phyloP scores from a whole-genome alignment of 306 rosid species.

The Benincasa hispida region DNA sequence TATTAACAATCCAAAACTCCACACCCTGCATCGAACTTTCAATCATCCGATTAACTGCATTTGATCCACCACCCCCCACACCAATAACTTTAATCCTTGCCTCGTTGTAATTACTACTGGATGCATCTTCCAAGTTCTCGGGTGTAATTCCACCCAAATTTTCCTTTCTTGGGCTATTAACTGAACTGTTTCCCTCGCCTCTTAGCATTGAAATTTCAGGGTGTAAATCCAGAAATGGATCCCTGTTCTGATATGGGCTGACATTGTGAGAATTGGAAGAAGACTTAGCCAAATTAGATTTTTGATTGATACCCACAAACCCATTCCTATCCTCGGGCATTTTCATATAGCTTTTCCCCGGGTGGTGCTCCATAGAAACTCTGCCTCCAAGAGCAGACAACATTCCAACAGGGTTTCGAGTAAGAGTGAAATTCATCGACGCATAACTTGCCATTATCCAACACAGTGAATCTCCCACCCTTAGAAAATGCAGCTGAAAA shows the following conservation, averaged over 20 bases:
- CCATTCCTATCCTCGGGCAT: slow-evolving; percentile 28
- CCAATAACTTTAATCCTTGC: slow-evolving; percentile 94
- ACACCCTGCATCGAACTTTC: slow-evolving; percentile 91
- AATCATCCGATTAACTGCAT: slow-evolving; percentile 95
- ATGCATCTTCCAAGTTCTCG: slow-evolving; percentile 36
- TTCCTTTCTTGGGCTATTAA: slow-evolving; percentile 48
- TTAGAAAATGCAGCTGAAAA: slow-evolving; percentile 6
- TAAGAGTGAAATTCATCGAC: slow-evolving; percentile 35
- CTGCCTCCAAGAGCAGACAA: slow-evolving; percentile 34
- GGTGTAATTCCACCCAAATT: slow-evolving; percentile 26
- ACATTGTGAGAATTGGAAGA: slow-evolving; percentile 46
- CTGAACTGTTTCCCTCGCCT: slow-evolving; percentile 52
- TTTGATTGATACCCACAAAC: slow-evolving; percentile 24
- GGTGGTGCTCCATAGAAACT: slow-evolving; percentile 1
- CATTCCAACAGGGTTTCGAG: slow-evolving; percentile 53
- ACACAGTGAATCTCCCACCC: not conserved
- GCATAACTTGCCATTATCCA: slow-evolving; percentile 46
- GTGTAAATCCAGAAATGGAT: slow-evolving; percentile 81
- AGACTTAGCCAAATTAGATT: slow-evolving; percentile 35
- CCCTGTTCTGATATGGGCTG: slow-evolving; percentile 46
- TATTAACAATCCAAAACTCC: slow-evolving; percentile 93
- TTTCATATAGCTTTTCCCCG: slow-evolving; percentile 21
- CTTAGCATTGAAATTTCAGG: slow-evolving; percentile 92
- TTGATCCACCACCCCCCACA: slow-evolving; percentile 95
- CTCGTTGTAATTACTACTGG: slow-evolving; percentile 42